Percentiles rank a stretch among this genome's conserved stretches.
Conservation (phyloP, 305 asterid genomes). For the Lippia alba region DNA sequence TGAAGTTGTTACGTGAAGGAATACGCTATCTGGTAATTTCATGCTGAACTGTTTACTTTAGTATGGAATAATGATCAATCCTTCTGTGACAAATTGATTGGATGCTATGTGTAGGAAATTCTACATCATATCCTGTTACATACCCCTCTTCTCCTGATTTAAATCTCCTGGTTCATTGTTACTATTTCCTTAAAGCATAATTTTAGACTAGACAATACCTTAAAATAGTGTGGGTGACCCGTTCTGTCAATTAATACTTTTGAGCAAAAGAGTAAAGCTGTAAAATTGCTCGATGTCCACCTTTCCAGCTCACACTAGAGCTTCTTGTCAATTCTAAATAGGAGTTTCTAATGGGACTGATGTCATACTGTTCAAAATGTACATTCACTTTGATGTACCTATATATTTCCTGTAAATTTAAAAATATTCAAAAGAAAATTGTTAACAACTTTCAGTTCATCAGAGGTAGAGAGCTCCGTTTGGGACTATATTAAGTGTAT, state of each 20-base stretch:
- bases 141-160: slow-evolving; percentile 13
- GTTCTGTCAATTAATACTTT: background rate
- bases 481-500: slow-evolving; percentile 15
- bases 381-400: background rate
- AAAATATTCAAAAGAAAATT: slow-evolving; percentile 2
- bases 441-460: background rate
- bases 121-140: slow-evolving; percentile 4
- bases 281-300: background rate
- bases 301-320: background rate
- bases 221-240: slow-evolving; percentile 7
- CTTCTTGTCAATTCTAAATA: slow-evolving; percentile 8
- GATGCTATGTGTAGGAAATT: slow-evolving; percentile 22
- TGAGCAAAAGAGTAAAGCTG: background rate
- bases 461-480: background rate
- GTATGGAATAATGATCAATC: slow-evolving; percentile 18
- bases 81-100: slow-evolving; percentile 23
- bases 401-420: background rate
- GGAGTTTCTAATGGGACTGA: slow-evolving; percentile 2
- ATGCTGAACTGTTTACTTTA: slow-evolving; percentile 27
- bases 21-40: slow-evolving; percentile 82
- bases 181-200: slow-evolving; percentile 5
- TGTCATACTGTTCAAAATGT: background rate
- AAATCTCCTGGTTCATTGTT: slow-evolving; percentile 5
- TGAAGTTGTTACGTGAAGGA: slow-evolving; percentile 91
- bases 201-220: background rate